Evolutionary conservation across 148 eudicot species (phyloP), one percentile per base, ranked within the genome.

Genomic region (Spergularia marina): DNA sequence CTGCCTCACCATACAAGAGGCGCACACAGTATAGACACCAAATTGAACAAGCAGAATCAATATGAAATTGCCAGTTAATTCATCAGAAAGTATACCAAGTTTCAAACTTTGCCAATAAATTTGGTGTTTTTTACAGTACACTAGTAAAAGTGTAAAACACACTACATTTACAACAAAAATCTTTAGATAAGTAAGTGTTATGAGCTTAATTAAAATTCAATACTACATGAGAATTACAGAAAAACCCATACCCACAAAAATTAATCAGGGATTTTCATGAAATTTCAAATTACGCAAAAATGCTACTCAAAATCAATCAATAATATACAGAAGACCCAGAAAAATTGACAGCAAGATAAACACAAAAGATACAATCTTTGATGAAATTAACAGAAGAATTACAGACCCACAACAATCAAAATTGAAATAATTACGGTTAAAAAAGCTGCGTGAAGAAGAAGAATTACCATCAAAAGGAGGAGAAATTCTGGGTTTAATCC

Each of bases 401-500:
- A 72, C 10, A 54, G 16, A 60, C 15, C 53, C 15, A 39, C 55
- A 71, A 12, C 15, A 7, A 39, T 3, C 5, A n/a, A 18, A 1
- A n/a, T 10, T 18, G 8, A 15, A 21, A 59, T 16, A 4, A 47
- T 20, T 9, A 60, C 15, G 5, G 9, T 4, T 30, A 30, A 30
- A 10, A 53, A 1, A 56, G 13, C 3, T 55, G 61, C 12, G 20
- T 5, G 0, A 16, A 52, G 21, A 64, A 23, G 49, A 59, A 44
- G 44, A 30, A 10, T 17, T 74, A 79, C 78, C 74, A 25, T 60
- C 56, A 14, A 74, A 60, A 61, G 39, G 10, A 12, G 18, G n/a
- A 49, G 68, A 44, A 36, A 65, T 6, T 23, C 12, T 53, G 70
- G 78, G 82, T 74, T 74, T 68, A 1, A 63, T 34, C 10, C 54